Evolutionary conservation across 768 basidiomycete genomes (phyloP).

Genomic region (Leccinum barrowsii): DNA sequence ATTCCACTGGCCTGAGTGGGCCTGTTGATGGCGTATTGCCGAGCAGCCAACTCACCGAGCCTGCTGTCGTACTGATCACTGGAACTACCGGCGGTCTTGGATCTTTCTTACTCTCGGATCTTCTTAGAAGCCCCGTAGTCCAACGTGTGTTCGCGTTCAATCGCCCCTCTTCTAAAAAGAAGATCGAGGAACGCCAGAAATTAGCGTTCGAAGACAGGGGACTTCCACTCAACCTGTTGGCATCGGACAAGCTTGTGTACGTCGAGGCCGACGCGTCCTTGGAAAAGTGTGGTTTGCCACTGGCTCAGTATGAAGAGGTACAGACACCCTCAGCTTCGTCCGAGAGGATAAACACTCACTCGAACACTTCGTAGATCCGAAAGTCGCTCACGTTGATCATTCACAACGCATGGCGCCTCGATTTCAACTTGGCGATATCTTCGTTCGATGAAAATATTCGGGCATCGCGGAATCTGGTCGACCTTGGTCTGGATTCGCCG

Average conservation of each 20-base stretch:
- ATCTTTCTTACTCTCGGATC: slow-evolving; percentile 31
- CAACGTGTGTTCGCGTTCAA: slow-evolving; percentile 34
- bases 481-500: slow-evolving; percentile 31
- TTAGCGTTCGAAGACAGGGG: slow-evolving; percentile 29
- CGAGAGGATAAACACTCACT: neutral
- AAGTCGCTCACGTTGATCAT: slow-evolving; percentile 35
- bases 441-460: slow-evolving; percentile 43
- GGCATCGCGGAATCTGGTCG: slow-evolving; percentile 35
- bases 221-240: slow-evolving; percentile 26
- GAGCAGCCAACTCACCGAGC: slow-evolving; percentile 1
- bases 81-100: slow-evolving; percentile 42
- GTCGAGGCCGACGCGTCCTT: slow-evolving; percentile 33
- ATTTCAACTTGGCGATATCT: slow-evolving; percentile 39
- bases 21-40: slow-evolving; percentile 10
- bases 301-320: slow-evolving; percentile 19
- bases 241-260: slow-evolving; percentile 32
- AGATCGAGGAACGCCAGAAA: slow-evolving; percentile 26
- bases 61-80: slow-evolving; percentile 34
- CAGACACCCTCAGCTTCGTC: neutral
- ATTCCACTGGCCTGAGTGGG: slow-evolving; percentile 21
- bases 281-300: slow-evolving; percentile 29
- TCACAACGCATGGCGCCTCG: slow-evolving; percentile 31
- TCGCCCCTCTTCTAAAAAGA: slow-evolving; percentile 19
- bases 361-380: slow-evolving; percentile 24
- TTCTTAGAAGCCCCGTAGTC: slow-evolving; percentile 24